Evolutionary conservation across 2,329 filamentous ascomycete genomes (phyloP), one percentile per base, ranked within the genome.

Genomic region (Ploettnerulaceae sp.): DNA sequence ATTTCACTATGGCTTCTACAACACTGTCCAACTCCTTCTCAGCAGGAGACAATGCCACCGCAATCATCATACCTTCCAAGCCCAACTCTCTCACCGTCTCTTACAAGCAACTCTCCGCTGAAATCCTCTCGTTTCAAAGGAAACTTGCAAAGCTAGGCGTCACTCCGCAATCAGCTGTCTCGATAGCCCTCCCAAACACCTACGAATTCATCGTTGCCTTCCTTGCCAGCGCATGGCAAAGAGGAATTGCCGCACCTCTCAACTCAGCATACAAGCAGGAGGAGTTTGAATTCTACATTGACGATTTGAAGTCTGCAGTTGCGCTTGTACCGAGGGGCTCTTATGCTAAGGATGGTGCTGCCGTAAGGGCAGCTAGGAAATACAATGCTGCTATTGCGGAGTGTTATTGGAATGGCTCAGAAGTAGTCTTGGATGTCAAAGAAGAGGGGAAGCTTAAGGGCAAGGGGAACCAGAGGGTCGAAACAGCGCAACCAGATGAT

Each of bases 251-350:
- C 6, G 89, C 89, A 3, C 89, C 88, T n/a, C 71, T 95, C 55
- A 94, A 95, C 66, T 81, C 88, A 31, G 84, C 82, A 34, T 94
- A 94, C 72, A 94, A 90, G 71, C 86, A 93, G 67, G 82, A 82
- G 47, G 88, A 94, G 66, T 93, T 91, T 64, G 88, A 93, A 65
- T 94, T 94, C 68, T 94, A 93, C 67, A 91, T 95, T 61, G 84
- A 89, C 55, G 88, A 95, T 64, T 74, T 94, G 58, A 86, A 82
- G 63, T 91, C 88, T 4, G 83, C 83, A 25, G 71, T 94, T 49
- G 78, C 89, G 24, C 72, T 94, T 26, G 84, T 94, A 7, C 87
- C 88, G 9, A 74, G 73, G 57, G 87, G 86, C 12, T 79, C 82
- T 11, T 86, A 80, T 59, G 71, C 73, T 8, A 74, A 81, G 56